Evolutionary conservation across 1,284 basidiomycete species (phyloP), one percentile per base, ranked within the genome.

Genomic region (Polyporus tsugae): DNA sequence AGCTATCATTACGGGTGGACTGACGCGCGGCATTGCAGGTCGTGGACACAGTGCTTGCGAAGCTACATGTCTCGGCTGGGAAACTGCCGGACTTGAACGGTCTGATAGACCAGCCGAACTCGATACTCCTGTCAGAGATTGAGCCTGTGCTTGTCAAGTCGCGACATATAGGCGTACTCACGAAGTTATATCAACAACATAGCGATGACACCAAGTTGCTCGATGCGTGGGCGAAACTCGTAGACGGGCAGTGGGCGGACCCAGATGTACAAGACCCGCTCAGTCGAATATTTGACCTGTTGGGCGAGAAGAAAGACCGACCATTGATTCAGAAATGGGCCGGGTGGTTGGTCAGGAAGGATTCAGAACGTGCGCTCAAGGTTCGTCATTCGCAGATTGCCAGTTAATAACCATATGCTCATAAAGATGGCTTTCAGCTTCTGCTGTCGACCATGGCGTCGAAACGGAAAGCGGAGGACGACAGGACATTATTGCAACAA

Each of bases 41-140:
- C 46, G 89, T 97, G 33, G 95, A 97, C 74, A 96, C 95, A 0
- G 90, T 92, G 0, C 86, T 97, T 0, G 91, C 88, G 19, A 92
- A 92, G 75, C 81, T 97, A 9, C 88, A 92, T 35, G 89, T 91
- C 0, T 84, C 88, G 66, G 81, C 83, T 0, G 77, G 87, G 52
- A 89, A 89, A 67, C 87, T 86, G 1, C 79, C 85, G 15, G 91
- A 93, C 60, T 83, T 95, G 17, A 84, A 88, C 41, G 81, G 83
- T 2, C 81, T 95, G 4, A 80, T 96, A 6, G 83, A 87, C 39
- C 84, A 85, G 41, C 82, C 87, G 0, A 89, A 91, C 73, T 80
- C 85, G 69, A 84, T 92, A 61, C 83, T 89, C 0, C 73, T 93
- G 0, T 74, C 81, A 1, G 93, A 95, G 76, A 82, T 95, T 2